These are phyloP conservation scores for Chamaenerion angustifolium DNA, from an alignment of 345 rosid genomes.

Conservation along the genomic window DNA sequence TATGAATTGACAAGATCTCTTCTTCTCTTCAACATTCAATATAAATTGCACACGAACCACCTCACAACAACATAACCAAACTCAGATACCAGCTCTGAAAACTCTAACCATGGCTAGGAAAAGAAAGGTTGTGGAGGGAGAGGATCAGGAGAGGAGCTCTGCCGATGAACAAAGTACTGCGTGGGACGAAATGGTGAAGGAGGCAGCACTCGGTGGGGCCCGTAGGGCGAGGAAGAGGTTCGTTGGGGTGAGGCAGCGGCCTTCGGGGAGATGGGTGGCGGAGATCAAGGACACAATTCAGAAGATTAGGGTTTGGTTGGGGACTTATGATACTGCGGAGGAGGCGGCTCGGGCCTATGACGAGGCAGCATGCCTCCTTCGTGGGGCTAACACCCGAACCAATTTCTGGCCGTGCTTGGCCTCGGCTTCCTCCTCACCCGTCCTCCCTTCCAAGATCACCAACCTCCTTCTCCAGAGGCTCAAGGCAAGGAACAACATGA, in stretches of 20 bases:
- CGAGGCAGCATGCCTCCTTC: slow-evolving; percentile 12
- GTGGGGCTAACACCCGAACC: slow-evolving; percentile 10
- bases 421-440: slow-evolving; percentile 4
- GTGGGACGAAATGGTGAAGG: slow-evolving; percentile 13
- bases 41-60: background rate
- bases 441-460: slow-evolving; percentile 9
- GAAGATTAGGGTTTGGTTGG: slow-evolving; percentile 10
- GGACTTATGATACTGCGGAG: slow-evolving; percentile 11
- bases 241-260: slow-evolving; percentile 11
- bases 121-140: slow-evolving; percentile 8
- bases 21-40: background rate
- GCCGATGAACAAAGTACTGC: background rate
- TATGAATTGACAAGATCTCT: slow-evolving; percentile 1
- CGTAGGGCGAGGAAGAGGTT: slow-evolving; percentile 9
- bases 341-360: slow-evolving; percentile 14
- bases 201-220: slow-evolving; percentile 7
- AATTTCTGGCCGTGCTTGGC: slow-evolving; percentile 9
- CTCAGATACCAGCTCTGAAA: background rate
- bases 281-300: slow-evolving; percentile 13
- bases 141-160: background rate
- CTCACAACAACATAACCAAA: background rate
- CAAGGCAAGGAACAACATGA: slow-evolving; percentile 5
- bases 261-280: slow-evolving; percentile 11
- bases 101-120: slow-evolving; percentile 9
- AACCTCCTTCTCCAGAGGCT: slow-evolving; percentile 12